Conservation (phyloP, 495 filamentous ascomycete genomes). For the Articulospora tetracladia region DNA sequence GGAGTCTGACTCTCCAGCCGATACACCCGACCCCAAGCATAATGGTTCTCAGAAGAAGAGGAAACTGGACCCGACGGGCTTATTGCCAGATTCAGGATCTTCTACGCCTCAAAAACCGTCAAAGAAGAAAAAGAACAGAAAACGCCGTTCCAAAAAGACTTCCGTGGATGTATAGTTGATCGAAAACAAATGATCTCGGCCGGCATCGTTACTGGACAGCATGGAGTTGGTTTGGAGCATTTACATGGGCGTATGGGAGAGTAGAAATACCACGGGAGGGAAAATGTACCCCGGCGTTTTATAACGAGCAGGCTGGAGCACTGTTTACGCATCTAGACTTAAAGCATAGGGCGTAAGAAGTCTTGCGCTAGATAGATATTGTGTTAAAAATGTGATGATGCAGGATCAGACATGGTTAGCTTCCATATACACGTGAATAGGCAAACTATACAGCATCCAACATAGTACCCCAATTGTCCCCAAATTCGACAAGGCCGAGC, state of each 20-base stretch:
- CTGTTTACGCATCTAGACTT: too few relatives aligned
- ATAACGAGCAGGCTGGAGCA: too few relatives aligned
- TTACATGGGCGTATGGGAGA: conserved; percentile 15
- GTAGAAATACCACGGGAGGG: background rate
- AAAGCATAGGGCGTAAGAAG: too few relatives aligned
- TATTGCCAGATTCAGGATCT: background rate
- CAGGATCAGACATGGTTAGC: too few relatives aligned
- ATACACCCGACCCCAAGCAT: background rate
- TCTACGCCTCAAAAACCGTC: conserved; percentile 6
- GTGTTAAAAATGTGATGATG: too few relatives aligned
- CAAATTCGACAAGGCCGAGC: background rate
- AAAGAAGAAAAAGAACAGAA: conserved; percentile 23
- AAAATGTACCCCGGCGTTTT: background rate
- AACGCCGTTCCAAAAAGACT: conserved; percentile 1
- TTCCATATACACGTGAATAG: too few relatives aligned
- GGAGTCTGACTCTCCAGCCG: conserved; percentile 15
- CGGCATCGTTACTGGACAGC: background rate
- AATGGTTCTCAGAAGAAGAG: conserved; percentile 15
- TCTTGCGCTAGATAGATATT: too few relatives aligned
- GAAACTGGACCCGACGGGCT: conserved; percentile 3
- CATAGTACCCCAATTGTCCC: too few relatives aligned
- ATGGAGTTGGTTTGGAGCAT: conserved; percentile 4
- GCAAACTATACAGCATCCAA: too few relatives aligned
- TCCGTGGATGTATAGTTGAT: background rate
- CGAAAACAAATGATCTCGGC: background rate